Evolutionary conservation across 1,284 basidiomycete species (phyloP).

Genomic region (Phaffia rhodozyma): DNA sequence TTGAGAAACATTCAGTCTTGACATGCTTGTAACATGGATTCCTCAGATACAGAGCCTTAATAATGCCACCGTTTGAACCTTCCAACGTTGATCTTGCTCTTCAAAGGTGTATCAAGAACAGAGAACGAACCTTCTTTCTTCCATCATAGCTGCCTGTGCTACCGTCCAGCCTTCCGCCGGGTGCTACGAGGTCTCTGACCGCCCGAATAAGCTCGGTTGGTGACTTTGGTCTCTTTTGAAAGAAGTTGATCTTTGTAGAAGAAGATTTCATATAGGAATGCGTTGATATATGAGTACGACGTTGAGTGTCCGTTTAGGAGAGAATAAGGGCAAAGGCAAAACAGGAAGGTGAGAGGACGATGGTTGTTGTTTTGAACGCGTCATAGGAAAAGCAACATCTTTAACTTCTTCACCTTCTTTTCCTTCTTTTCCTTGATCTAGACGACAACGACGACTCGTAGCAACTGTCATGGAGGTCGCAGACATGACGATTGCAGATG

Average conservation of each 20-base stretch:
- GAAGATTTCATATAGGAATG: not conserved
- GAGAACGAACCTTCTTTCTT: conserved; percentile 15
- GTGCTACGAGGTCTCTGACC: conserved; percentile 20
- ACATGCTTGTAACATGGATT: not conserved
- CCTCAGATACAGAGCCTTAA: not conserved
- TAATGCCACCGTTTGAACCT: not conserved
- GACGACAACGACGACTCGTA: too few species aligned
- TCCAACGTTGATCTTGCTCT: not conserved
- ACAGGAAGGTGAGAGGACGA: too few species aligned
- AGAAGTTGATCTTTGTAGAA: conserved; percentile 23
- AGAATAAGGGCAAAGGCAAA: too few species aligned
- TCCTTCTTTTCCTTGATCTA: too few species aligned
- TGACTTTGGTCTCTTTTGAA: conserved; percentile 19
- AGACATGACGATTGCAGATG: too few species aligned
- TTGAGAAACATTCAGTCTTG: not conserved
- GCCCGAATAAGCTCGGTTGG: conserved; percentile 20
- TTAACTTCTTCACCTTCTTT: too few species aligned
- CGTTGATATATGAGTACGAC: too few species aligned
- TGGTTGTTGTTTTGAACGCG: too few species aligned
- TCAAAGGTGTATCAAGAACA: not conserved
- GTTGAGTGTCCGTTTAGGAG: too few species aligned
- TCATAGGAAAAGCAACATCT: too few species aligned
- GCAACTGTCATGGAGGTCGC: too few species aligned
- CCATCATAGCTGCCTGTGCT: conserved; percentile 7
- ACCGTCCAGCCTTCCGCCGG: conserved; percentile 16